Conservation (phyloP, 2,329 filamentous ascomycete genomes). For the Sporothrix mexicana region DNA sequence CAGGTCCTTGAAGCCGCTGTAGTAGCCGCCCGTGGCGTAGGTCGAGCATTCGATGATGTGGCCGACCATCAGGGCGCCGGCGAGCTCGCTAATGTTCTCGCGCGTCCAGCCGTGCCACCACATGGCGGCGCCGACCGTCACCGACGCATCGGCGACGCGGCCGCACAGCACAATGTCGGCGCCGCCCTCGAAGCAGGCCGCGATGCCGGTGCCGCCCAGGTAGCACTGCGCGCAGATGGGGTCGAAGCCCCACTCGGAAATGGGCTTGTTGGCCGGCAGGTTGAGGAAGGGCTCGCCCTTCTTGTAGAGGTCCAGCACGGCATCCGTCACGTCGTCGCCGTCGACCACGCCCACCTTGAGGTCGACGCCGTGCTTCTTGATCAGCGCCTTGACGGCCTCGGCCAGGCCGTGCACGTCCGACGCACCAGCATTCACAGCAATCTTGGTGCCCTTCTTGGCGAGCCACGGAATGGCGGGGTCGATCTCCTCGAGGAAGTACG, state of each 20-base stretch:
- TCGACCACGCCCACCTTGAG: constrained; percentile 44
- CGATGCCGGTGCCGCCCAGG: constrained; percentile 51
- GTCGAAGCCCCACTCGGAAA: constrained; percentile 37
- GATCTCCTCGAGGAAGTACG: constrained; percentile 45
- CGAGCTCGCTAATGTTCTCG: constrained; percentile 51
- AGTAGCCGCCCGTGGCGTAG: constrained; percentile 56
- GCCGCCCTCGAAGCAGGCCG: constrained; percentile 44
- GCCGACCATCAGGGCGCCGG: constrained; percentile 50
- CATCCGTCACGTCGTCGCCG: constrained; percentile 43
- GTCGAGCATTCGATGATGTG: constrained; percentile 54
- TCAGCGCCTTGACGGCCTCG: constrained; percentile 33
- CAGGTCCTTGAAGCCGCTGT: constrained; percentile 53
- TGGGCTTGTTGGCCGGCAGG: constrained; percentile 35
- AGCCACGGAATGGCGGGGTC: constrained; percentile 43
- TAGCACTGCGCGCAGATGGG: constrained; percentile 44
- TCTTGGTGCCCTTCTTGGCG: constrained; percentile 41
- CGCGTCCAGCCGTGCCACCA: constrained; percentile 56
- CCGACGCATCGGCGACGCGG: constrained; percentile 49
- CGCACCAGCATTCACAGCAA: constrained; percentile 46
- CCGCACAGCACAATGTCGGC: constrained; percentile 50
- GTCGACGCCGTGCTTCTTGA: constrained; percentile 39
- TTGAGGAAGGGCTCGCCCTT: constrained; percentile 37
- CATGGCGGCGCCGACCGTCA: constrained; percentile 55
- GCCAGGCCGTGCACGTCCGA: constrained; percentile 41
- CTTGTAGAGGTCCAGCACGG: constrained; percentile 34